Base-by-base conservation (phyloP, 78 protist genomes). In the Bigelowiella natans region DNA sequence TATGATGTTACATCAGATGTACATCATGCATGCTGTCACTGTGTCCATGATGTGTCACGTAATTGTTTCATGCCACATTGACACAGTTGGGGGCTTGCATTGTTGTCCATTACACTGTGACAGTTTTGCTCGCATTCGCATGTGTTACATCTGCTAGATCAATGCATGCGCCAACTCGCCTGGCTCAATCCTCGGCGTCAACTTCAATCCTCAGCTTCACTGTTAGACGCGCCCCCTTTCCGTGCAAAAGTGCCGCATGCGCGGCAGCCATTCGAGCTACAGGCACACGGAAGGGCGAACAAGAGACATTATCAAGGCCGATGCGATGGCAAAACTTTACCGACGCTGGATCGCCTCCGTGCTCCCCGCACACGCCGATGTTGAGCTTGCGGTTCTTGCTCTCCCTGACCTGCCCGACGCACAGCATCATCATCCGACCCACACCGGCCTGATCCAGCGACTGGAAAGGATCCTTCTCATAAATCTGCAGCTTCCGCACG, bases 231-330 rank as follows among this genome's bases (percentile, higher is more conserved):
- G 18, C 73, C 18, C 34, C 18, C 34, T 7, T 51, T 51, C 73
- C 73, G 73, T 51, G 18, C 73, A 26, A 26, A 7, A 51, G 73
- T 26, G 95, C 93, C 28, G 95, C 96, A 2, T 92, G 96, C 64
- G 95, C 95, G 18, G 95, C 95, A 30, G 96, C 93, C n/a, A 93
- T 1, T 36, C 92, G 93, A 31, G 96, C 95, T 36, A 88, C 92
- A 38, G 96, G 96, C 38, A 95, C 90, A 31, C 96, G 92, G 93
- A 86, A 92, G n/a, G 96, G 94, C 0, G 96, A 95, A 91, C 94
- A 92, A 0, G 96, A 95, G 37, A 93, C 94, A 73, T 94, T 90
- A 85, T 40, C 37, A n/a, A 95, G 90, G 40, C 96, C 96, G 73
- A 51, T 51, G 7, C 73, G n/a, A 39, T 90, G 93, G 91, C 85